A percentile compares a stretch with the other conserved stretches of the same genome.
Conservation (phyloP, 257 asterid species). For the Solanum virginianum region DNA sequence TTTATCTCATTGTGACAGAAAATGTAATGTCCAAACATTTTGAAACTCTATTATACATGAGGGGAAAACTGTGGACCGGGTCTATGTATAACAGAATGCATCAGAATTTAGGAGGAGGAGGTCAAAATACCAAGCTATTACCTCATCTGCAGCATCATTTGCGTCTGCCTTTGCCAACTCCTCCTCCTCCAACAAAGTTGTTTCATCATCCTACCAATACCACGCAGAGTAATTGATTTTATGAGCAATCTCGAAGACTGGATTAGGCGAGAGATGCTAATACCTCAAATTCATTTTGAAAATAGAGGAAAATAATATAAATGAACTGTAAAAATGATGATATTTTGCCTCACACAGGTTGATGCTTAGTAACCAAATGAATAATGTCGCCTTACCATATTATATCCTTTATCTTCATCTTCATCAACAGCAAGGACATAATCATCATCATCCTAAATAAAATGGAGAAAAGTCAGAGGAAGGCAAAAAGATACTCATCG, state of each 20-base stretch:
- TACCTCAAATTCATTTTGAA: background rate
- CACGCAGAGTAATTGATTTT: background rate
- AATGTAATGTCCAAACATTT: background rate
- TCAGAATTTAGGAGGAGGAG: background rate
- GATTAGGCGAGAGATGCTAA: background rate
- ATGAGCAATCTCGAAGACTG: background rate
- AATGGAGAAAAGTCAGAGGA: background rate
- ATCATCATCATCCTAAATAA: constrained; percentile 77
- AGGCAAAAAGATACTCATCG: background rate
- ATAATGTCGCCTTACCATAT: constrained; percentile 30
- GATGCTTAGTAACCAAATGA: background rate
- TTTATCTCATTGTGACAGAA: background rate
- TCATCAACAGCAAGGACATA: constrained; percentile 57
- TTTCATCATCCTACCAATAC: constrained; percentile 77
- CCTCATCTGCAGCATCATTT: constrained; percentile 51
- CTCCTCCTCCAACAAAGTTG: constrained; percentile 88
- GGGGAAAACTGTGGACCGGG: background rate
- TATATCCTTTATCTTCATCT: constrained; percentile 54
- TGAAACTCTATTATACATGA: background rate
- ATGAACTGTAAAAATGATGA: background rate
- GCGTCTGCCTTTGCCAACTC: constrained; percentile 64
- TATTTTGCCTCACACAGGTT: background rate
- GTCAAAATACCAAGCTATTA: constrained; percentile 4
- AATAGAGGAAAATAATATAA: background rate
- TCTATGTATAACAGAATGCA: constrained; percentile 2